Evolutionary conservation across 140 eudicot genomes (phyloP), one percentile per base, ranked within the genome.

Genomic region (Anethum foeniculum): DNA sequence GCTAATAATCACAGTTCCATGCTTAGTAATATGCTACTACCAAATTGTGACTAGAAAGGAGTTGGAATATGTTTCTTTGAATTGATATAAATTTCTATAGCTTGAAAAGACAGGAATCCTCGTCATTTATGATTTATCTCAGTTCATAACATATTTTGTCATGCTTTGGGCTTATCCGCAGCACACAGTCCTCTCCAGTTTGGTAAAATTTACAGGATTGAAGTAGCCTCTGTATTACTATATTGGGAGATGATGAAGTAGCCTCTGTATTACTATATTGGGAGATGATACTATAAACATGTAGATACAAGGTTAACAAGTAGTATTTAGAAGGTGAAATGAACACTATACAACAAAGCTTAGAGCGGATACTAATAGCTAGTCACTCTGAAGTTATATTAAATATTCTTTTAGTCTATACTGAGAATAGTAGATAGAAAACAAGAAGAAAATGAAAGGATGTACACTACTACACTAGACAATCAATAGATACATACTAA

Each of bases 401-500:
- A 76, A 28, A 9, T 14, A 3, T 46, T 21, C 58, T 75, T 48
- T 80, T 75, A 44, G 84, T 85, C 73, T 69, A 86, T 78, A 83
- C 38, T 80, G 43, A 83, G 34, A 82, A 25, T 82, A 85, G 67
- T 62, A 81, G 58, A 69, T 75, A 85, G 41, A 78, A 51, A 71
- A 56, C 80, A 79, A 79, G 44, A 79, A 80, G 60, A 58, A 81
- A 51, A 76, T 51, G 80, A 85, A 83, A 60, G 69, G 28, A 58
- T 60, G 69, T 60, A 60, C 36, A 25, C 71, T 62, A 62, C 71
- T 84, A 47, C 80, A 78, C 39, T 44, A 83, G 81, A 71, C 75
- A 11, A 78, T 82, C 65, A 46, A 79, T 83, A 86, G 78, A 82
- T 81, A 86, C 87, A 78, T 68, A 76, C 85, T 75, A 67, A 82